Base-by-base conservation (phyloP, 2,329 filamentous ascomycete species). In the Amesomyces nigricolor region DNA sequence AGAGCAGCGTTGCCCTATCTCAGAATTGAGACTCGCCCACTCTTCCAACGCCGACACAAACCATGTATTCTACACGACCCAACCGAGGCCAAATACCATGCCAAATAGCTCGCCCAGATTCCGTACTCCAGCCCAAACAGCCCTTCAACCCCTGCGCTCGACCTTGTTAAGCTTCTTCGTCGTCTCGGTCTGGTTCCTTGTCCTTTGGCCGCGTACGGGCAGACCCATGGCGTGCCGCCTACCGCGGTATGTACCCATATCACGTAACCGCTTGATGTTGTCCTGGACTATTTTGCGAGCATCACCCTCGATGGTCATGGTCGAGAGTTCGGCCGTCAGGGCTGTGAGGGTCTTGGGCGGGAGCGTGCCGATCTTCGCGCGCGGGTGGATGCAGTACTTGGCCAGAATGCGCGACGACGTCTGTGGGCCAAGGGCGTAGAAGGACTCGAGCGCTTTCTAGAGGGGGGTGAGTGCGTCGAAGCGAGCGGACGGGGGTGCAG, bases 291-390 rank as follows among this genome's bases (percentile, higher is more conserved):
- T 75, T 68, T 87, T 82, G 66, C 84, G 78, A 61, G 95, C 78
- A 66, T 97, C 91, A 71, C 88, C 95, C 72, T 96, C 94, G 65
- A 97, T 89, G 58, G 88, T 95, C 89, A 99, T 91, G 53, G 85
- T 86, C 14, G 90, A 89, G 40, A 99, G 78, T 67, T 95, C 89
- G 49, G 87, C 87, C 19, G 88, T 94, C 58, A 99, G 78, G 51
- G 88, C 86, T 51, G 89, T 86, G 63, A 96, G 76, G 58, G 90
- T 91, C 69, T 87, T 85, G 57, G 86, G 83, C 44, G 83, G 79
- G 17, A 99, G 75, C 7, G 83, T 79, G 69, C 88, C 88, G 63
- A 97, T 78, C 67, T 85, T 88, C 62, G 89, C 88, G 55, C 82
- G 86, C 30, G 89, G 86, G 74, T 96, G 89, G 68, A 99, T 95